Conservation (phyloP, 208 protist species). For the Trypanosoma caninum region DNA sequence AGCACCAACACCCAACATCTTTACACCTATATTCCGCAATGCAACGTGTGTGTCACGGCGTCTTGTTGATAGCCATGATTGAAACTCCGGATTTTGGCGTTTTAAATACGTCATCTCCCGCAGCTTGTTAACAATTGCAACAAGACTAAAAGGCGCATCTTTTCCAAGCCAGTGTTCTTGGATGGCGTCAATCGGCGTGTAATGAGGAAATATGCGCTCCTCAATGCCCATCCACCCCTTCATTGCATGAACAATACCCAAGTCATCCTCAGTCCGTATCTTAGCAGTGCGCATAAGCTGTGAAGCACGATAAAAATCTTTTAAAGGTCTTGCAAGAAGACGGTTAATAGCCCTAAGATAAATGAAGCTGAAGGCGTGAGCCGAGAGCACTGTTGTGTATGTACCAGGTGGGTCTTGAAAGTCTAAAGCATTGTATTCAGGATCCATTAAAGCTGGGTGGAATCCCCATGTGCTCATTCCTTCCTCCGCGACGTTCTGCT, state of each 20-base stretch:
- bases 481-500: conserved; percentile 55
- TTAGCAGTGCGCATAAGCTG: conserved; percentile 79
- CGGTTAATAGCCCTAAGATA: conserved; percentile 64
- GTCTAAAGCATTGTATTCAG: conserved; percentile 79
- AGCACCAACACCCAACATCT: conserved; percentile 78
- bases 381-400: conserved; percentile 73
- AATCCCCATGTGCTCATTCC: conserved; percentile 87
- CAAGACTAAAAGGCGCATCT: conserved; percentile 82
- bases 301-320: conserved; percentile 84
- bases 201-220: conserved; percentile 81
- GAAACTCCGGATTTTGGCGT: conserved; percentile 84
- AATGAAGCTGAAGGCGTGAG: conserved; percentile 78
- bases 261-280: conserved; percentile 63
- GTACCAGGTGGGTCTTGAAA: conserved; percentile 81
- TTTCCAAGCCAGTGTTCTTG: conserved; percentile 88
- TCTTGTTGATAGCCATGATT: conserved; percentile 82
- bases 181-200: conserved; percentile 86
- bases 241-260: conserved; percentile 77
- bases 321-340: conserved; percentile 70
- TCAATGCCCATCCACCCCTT: conserved; percentile 86
- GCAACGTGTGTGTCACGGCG: conserved; percentile 73
- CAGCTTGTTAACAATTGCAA: conserved; percentile 85
- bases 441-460: conserved; percentile 80
- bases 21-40: conserved; percentile 79
- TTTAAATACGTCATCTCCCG: conserved; percentile 88